Percentiles rank a stretch among this genome's conserved stretches.
Evolutionary conservation across 1,139 yeast genomes (phyloP).

Genomic region (Citeromyces hawaiiensis): DNA sequence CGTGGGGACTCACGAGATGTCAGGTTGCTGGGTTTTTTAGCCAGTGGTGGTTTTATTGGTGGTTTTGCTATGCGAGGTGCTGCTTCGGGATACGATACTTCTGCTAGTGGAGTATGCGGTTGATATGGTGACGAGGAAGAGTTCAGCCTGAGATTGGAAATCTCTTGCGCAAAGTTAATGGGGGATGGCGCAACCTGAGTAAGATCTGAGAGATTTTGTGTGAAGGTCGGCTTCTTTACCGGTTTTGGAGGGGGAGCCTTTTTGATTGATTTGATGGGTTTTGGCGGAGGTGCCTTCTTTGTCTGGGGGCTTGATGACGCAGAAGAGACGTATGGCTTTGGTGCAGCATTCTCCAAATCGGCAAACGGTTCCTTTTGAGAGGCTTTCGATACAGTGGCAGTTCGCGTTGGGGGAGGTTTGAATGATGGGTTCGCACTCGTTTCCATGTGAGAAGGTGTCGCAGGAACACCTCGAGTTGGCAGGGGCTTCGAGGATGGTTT

Average conservation of each 20-base stretch:
- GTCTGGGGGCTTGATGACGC: no score
- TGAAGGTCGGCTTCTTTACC: neutral
- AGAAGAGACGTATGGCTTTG: neutral
- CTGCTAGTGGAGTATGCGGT: no score
- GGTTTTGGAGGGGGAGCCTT: slow-evolving; percentile 1
- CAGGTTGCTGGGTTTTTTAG: neutral
- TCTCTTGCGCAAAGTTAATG: neutral
- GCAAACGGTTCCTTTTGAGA: neutral
- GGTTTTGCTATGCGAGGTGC: neutral
- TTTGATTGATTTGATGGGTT: neutral
- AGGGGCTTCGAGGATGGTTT: no score
- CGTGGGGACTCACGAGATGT: neutral
- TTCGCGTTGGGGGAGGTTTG: neutral
- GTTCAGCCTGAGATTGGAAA: neutral
- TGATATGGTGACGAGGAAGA: neutral
- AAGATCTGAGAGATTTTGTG: neutral
- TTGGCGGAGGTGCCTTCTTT: neutral
- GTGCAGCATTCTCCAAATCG: neutral
- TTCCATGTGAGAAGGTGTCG: no score
- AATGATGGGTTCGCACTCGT: neutral
- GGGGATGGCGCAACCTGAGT: neutral
- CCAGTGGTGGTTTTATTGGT: neutral
- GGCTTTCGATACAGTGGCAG: neutral
- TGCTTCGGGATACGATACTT: neutral
- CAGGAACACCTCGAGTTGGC: no score